Evolutionary conservation across 345 rosid species (phyloP).

Genomic region (Bruguiera gymnorhiza): DNA sequence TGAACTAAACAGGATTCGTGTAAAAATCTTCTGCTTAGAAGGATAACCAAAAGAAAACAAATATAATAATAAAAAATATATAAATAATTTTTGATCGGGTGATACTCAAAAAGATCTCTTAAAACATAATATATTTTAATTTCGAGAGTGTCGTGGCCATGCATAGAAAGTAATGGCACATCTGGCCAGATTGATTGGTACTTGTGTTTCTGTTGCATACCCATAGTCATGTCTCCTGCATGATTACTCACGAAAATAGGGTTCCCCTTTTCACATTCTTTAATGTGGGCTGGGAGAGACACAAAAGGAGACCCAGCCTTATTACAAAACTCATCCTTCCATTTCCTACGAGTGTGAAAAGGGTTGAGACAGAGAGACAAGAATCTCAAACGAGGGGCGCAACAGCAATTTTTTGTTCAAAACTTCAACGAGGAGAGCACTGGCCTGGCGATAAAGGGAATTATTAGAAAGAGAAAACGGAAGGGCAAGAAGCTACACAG

Average conservation of each 20-base stretch:
- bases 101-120: no score
- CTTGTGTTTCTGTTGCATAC: neutral
- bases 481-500: no score
- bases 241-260: neutral
- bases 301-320: neutral
- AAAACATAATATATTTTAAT: no score
- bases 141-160: no score
- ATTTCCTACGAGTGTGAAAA: slow-evolving; percentile 5
- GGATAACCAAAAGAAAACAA: no score
- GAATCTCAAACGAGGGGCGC: neutral
- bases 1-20: no score
- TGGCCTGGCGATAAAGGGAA: slow-evolving; percentile 10
- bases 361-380: neutral
- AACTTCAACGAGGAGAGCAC: slow-evolving; percentile 21
- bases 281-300: neutral
- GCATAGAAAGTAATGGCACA: no score
- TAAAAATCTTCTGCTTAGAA: no score
- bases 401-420: neutral
- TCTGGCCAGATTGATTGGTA: no score
- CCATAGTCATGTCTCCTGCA: neutral
- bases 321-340: neutral
- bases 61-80: no score
- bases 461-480: neutral
- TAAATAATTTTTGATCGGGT: no score
- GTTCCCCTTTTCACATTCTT: neutral